Evolutionary conservation across 208 protist species (phyloP).

Genomic region (Wallacemonas sp.): DNA sequence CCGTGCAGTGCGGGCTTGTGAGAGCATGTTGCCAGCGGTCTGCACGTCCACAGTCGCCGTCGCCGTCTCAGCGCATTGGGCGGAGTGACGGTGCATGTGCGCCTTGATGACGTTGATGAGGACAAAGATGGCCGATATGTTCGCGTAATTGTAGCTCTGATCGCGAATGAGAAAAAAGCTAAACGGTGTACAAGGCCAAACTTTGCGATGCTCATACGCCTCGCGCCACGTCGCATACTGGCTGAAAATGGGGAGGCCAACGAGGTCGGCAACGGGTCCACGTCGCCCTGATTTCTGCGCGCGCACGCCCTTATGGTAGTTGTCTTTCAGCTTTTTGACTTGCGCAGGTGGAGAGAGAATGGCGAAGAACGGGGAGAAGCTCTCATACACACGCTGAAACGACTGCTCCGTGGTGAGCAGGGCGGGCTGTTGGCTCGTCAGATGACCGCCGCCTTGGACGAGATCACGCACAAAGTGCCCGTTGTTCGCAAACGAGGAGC

Average conservation of each 20-base stretch:
- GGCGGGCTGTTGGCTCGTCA: background rate
- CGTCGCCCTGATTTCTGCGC: slow-evolving; percentile 24
- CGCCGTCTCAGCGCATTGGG: slow-evolving; percentile 38
- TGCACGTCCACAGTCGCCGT: slow-evolving; percentile 26
- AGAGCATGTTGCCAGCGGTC: slow-evolving; percentile 22
- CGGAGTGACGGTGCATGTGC: slow-evolving; percentile 50
- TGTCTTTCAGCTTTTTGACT: slow-evolving; percentile 42
- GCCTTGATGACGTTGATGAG: slow-evolving; percentile 58
- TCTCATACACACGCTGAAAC: slow-evolving; percentile 59
- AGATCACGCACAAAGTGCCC: background rate
- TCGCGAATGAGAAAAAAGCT: slow-evolving; percentile 87
- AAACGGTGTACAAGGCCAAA: slow-evolving; percentile 66
- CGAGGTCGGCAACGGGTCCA: slow-evolving; percentile 32
- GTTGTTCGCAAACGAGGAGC: slow-evolving; percentile 6
- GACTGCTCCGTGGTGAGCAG: slow-evolving; percentile 39
- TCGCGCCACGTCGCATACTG: slow-evolving; percentile 87
- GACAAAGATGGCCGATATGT: slow-evolving; percentile 75
- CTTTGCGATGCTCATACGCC: slow-evolving; percentile 73
- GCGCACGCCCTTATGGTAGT: slow-evolving; percentile 31
- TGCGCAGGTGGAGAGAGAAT: slow-evolving; percentile 55
- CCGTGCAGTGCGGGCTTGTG: slow-evolving; percentile 13
- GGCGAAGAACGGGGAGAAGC: slow-evolving; percentile 84
- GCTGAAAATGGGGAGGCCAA: slow-evolving; percentile 78
- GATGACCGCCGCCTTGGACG: background rate
- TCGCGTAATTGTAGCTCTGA: slow-evolving; percentile 76